These are phyloP conservation scores for Aspergillus pseudoviridinutans DNA, from an alignment of 2,329 filamentous ascomycete species.

Conservation along the genomic window DNA sequence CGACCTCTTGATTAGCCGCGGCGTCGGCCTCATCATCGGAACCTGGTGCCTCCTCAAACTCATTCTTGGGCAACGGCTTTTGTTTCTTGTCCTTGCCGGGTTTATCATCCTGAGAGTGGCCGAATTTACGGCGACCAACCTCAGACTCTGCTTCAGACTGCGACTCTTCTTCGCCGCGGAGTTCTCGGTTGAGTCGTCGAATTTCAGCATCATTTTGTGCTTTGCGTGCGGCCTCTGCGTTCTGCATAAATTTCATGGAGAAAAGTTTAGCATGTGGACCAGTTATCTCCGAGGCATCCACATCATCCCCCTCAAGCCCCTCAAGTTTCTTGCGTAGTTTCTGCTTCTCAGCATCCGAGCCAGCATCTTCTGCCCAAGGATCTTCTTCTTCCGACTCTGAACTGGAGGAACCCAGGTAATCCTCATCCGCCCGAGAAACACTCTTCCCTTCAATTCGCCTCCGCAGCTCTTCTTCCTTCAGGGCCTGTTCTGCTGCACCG, in stretches of 20 bases:
- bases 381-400: conserved; percentile 61
- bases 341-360: conserved; percentile 32
- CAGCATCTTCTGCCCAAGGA: conserved; percentile 55
- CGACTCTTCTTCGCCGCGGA: conserved; percentile 59
- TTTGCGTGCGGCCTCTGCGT: conserved; percentile 73
- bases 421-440: conserved; percentile 59
- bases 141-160: conserved; percentile 50
- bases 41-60: conserved; percentile 58
- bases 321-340: conserved; percentile 40
- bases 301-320: conserved; percentile 48
- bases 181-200: conserved; percentile 64
- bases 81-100: conserved; percentile 25
- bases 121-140: conserved; percentile 58
- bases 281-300: conserved; percentile 34
- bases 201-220: conserved; percentile 76
- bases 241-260: conserved; percentile 91
- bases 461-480: conserved; percentile 76
- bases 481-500: conserved; percentile 75
- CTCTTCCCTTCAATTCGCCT: conserved; percentile 72
- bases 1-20: conserved; percentile 28
- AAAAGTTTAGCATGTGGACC: conserved; percentile 64
- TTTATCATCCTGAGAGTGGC: conserved; percentile 29
- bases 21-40: conserved; percentile 45
- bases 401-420: conserved; percentile 46
- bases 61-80: conserved; percentile 40